Evolutionary conservation across 2,329 filamentous ascomycete genomes (phyloP).

Genomic region (Zymoseptoria ardabiliae): DNA sequence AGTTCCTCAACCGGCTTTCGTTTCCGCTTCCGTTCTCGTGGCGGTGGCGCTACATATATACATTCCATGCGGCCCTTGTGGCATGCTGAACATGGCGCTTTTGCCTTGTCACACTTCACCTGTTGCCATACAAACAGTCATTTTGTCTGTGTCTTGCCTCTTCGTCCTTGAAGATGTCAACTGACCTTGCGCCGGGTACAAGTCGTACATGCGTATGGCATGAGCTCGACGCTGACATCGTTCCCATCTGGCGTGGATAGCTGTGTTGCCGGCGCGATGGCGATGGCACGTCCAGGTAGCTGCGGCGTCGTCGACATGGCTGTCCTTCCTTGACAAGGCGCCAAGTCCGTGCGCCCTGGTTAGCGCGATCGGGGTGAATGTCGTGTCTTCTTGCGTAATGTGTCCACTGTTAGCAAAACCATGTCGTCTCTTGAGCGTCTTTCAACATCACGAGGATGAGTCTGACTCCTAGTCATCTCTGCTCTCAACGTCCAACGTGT

Average conservation of each 20-base stretch:
- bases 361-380: neutral
- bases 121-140: neutral
- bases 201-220: constrained; percentile 28
- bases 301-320: neutral
- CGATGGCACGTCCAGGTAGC: constrained; percentile 5
- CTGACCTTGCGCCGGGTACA: constrained; percentile 35
- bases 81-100: constrained; percentile 30
- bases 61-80: constrained; percentile 32
- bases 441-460: neutral
- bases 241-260: constrained; percentile 4
- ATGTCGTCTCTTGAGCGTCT: neutral
- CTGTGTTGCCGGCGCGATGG: constrained; percentile 14
- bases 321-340: constrained; percentile 1
- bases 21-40: constrained; percentile 31
- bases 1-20: constrained; percentile 29
- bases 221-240: constrained; percentile 10
- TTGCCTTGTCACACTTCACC: constrained; percentile 20
- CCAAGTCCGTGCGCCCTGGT: neutral
- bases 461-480: neutral
- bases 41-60: constrained; percentile 34
- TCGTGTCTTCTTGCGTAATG: neutral
- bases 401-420: neutral
- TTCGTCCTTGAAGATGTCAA: constrained; percentile 18
- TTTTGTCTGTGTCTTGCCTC: neutral
- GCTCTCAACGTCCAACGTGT: neutral